These are phyloP conservation scores for Populus euphratica DNA, from an alignment of 345 rosid genomes.

Conservation along the genomic window DNA sequence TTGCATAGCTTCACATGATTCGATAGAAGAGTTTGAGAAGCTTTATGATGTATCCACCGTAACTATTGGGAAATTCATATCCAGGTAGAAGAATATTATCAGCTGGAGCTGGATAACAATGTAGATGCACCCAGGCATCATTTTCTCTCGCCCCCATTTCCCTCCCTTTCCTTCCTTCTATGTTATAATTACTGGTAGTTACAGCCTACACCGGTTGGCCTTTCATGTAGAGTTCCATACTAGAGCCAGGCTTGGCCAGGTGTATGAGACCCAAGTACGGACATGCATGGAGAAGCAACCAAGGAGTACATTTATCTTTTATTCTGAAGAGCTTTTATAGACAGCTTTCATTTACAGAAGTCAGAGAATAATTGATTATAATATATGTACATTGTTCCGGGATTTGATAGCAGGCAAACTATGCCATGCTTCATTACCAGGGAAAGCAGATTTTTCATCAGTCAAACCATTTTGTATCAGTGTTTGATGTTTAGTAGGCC, in stretches of 20 bases:
- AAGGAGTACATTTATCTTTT: neutral
- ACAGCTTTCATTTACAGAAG: conserved; percentile 18
- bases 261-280: neutral
- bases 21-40: neutral
- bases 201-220: no score
- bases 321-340: conserved; percentile 2
- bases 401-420: neutral
- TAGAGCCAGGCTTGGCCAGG: neutral
- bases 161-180: no score
- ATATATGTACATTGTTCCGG: conserved; percentile 11
- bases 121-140: no score
- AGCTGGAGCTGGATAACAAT: no score
- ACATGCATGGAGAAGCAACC: neutral
- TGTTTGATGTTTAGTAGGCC: conserved; percentile 53
- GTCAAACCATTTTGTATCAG: neutral
- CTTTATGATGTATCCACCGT: no score
- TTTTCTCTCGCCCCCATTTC: no score
- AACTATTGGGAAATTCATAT: no score
- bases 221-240: neutral
- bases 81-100: no score
- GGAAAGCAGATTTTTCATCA: neutral
- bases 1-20: neutral
- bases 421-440: no score
- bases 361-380: neutral
- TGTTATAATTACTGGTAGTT: no score